A percentile compares a stretch with the other conserved stretches of the same genome.
Conservation (phyloP, 148 eudicot species). For the Cornus florida region DNA sequence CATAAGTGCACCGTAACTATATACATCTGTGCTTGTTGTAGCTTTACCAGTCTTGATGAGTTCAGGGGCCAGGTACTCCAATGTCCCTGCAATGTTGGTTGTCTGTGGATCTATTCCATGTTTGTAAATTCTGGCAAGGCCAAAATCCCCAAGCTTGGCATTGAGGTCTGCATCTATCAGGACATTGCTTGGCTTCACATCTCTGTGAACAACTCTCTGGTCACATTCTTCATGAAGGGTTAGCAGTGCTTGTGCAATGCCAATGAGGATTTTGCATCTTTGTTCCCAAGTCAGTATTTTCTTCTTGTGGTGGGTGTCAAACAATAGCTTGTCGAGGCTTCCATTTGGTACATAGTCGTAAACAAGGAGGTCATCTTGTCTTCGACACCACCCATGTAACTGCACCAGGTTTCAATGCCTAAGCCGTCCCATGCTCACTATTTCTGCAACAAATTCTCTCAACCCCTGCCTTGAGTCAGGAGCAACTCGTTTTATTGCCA, state of each 20-base stretch:
- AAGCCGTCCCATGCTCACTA: constrained; percentile 13
- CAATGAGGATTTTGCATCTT: constrained; percentile 13
- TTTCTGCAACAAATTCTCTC: constrained; percentile 22
- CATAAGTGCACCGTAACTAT: constrained; percentile 18
- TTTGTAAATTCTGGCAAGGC: constrained; percentile 14
- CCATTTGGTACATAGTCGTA: constrained; percentile 24
- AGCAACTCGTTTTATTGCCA: constrained; percentile 22
- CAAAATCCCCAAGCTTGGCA: constrained; percentile 19
- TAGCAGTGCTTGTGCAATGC: constrained; percentile 19
- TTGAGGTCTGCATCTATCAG: constrained; percentile 20
- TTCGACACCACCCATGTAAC: constrained; percentile 21
- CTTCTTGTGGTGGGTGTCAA: neutral
- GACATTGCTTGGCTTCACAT: constrained; percentile 20
- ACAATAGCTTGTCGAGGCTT: constrained; percentile 19
- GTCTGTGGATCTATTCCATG: constrained; percentile 19
- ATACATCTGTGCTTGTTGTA: constrained; percentile 13
- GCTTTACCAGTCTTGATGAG: constrained; percentile 18
- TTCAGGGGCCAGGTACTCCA: constrained; percentile 19
- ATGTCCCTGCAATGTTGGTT: constrained; percentile 12
- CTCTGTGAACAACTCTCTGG: constrained; percentile 19
- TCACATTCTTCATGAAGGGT: constrained; percentile 23
- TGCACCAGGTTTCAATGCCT: constrained; percentile 19
- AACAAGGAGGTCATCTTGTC: constrained; percentile 17
- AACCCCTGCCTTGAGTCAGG: constrained; percentile 19
- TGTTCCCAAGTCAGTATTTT: constrained; percentile 12